These are phyloP conservation scores for Lepidium sativum DNA, from an alignment of 345 rosid genomes.

Conservation along the genomic window DNA sequence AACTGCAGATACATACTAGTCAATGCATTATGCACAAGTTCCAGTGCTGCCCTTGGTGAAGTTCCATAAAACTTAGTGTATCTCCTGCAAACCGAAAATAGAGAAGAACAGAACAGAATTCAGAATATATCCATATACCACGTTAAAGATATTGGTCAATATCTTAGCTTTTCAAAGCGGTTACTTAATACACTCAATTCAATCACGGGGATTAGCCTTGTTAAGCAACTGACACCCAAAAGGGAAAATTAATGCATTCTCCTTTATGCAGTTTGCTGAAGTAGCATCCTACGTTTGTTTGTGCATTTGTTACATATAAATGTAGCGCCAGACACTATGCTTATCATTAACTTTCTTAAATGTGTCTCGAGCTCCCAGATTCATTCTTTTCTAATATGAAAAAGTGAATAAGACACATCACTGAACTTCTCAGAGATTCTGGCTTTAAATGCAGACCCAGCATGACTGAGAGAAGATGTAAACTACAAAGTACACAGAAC, in stretches of 20 bases:
- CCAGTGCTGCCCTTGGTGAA: conserved; percentile 72
- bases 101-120: not conserved
- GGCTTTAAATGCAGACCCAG: not conserved
- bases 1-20: conserved; percentile 44
- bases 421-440: not conserved
- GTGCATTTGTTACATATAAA: not conserved
- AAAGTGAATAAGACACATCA: not conserved
- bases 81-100: conserved; percentile 46
- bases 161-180: not conserved
- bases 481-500: not conserved
- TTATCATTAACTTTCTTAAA: not conserved
- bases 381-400: not conserved
- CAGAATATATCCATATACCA: conserved; percentile 1
- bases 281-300: not conserved
- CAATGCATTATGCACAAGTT: conserved; percentile 89
- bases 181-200: not conserved
- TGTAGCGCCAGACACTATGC: not conserved
- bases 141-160: not conserved
- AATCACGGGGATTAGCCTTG: not conserved
- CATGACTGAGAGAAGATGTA: not conserved
- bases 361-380: not conserved
- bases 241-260: not conserved
- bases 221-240: not conserved
- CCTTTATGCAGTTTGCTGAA: not conserved
- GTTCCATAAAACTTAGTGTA: conserved; percentile 92